Evolutionary conservation across 192 early-diverging fungal species (phyloP).

Genomic region (Coemansia sp.): DNA sequence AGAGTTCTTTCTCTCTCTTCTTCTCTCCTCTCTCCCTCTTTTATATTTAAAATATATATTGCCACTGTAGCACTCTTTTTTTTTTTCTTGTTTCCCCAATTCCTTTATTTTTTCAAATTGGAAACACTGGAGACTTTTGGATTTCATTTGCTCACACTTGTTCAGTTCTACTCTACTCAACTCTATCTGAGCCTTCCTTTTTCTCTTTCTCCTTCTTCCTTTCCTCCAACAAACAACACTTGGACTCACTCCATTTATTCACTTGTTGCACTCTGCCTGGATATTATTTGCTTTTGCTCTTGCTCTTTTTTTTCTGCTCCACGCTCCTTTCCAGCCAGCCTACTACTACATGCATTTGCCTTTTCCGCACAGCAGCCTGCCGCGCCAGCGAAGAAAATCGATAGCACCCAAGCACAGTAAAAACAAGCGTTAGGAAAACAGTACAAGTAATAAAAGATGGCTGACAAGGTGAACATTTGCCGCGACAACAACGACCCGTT

Average conservation of each 20-base stretch:
- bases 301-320: background rate
- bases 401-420: background rate
- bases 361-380: background rate
- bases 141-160: no score
- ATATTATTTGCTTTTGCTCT: background rate
- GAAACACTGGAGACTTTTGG: no score
- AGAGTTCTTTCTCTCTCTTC: no score
- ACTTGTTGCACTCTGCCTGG: background rate
- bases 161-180: no score
- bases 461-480: constrained; percentile 78
- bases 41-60: no score
- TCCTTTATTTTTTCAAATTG: no score
- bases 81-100: no score
- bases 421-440: background rate
- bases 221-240: background rate
- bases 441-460: constrained; percentile 53
- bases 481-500: constrained; percentile 90
- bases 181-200: background rate
- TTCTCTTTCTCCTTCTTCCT: background rate
- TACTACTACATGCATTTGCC: constrained; percentile 4
- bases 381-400: constrained; percentile 1
- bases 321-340: background rate
- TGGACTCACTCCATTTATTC: background rate
- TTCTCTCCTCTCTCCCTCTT: no score
- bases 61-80: no score